phyloP scores from a whole-genome alignment of 2,329 filamentous ascomycete species.

The Ramichloridium luteum region DNA sequence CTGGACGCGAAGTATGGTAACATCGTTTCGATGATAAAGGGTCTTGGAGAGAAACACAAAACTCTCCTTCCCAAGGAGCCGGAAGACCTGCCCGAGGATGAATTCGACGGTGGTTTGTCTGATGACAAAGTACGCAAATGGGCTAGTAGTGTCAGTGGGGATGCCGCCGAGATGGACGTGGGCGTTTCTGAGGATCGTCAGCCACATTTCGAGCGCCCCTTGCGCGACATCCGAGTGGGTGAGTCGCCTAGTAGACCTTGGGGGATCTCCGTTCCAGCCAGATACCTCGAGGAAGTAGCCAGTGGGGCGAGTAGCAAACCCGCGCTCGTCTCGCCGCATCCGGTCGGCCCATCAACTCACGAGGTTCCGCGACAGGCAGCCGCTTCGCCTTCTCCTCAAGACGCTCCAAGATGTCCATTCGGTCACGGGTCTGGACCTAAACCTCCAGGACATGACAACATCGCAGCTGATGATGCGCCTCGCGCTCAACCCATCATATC shows the following conservation, averaged over 20 bases:
- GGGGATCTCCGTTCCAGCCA: constrained; percentile 72
- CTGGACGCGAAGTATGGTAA: constrained; percentile 91
- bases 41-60: constrained; percentile 75
- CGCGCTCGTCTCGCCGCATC: constrained; percentile 42
- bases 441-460: constrained; percentile 1
- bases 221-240: constrained; percentile 84
- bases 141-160: constrained; percentile 63
- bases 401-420: constrained; percentile 14
- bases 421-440: constrained; percentile 8
- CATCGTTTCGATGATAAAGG: constrained; percentile 87
- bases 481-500: constrained; percentile 2
- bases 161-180: constrained; percentile 29
- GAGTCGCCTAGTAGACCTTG: constrained; percentile 88
- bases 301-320: constrained; percentile 28
- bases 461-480: too few relatives aligned
- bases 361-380: too few relatives aligned
- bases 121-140: constrained; percentile 71
- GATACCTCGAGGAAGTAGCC: constrained; percentile 29
- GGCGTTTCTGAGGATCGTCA: constrained; percentile 42
- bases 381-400: too few relatives aligned
- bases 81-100: constrained; percentile 35
- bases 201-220: constrained; percentile 66
- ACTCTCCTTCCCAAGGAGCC: constrained; percentile 59
- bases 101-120: constrained; percentile 34
- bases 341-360: too few relatives aligned